Conservation (phyloP, 2,329 filamentous ascomycete genomes). For the Cytospora paraplurivora region DNA sequence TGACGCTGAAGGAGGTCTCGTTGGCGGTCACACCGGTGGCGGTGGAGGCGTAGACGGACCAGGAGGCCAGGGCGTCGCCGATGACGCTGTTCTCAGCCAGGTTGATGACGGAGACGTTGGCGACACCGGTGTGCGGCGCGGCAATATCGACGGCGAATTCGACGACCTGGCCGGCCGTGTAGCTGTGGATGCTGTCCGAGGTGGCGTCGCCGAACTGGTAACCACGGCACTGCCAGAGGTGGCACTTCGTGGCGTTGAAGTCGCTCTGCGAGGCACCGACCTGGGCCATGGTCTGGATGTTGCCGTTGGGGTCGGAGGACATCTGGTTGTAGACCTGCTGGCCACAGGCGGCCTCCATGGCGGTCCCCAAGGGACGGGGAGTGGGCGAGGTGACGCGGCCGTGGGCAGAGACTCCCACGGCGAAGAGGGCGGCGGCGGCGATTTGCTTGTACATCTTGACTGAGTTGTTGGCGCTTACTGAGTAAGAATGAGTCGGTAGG, state of each 20-base stretch:
- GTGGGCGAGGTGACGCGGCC: slow-evolving; percentile 53
- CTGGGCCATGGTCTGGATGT: slow-evolving; percentile 58
- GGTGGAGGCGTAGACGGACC: slow-evolving; percentile 53
- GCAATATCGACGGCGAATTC: slow-evolving; percentile 47
- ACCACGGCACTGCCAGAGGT: slow-evolving; percentile 60
- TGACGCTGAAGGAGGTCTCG: slow-evolving; percentile 54
- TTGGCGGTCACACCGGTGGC: slow-evolving; percentile 43
- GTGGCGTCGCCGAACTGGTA: slow-evolving; percentile 59
- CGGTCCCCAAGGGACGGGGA: slow-evolving; percentile 52
- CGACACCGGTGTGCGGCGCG: slow-evolving; percentile 56
- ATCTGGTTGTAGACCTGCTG: slow-evolving; percentile 57
- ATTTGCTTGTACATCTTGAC: slow-evolving; percentile 30
- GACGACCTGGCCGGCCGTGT: slow-evolving; percentile 51
- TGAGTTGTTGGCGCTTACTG: not conserved
- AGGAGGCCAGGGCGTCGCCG: slow-evolving; percentile 49
- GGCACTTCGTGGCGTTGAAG: slow-evolving; percentile 50
- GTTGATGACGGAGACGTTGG: slow-evolving; percentile 58
- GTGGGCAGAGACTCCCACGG: slow-evolving; percentile 52
- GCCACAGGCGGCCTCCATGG: slow-evolving; percentile 55
- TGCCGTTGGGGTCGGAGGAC: slow-evolving; percentile 55
- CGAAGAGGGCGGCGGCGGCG: slow-evolving; percentile 38
- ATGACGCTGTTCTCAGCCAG: slow-evolving; percentile 52
- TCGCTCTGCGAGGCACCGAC: slow-evolving; percentile 48
- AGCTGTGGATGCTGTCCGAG: slow-evolving; percentile 51
- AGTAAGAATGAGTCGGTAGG: too few relatives aligned